phyloP scores from a whole-genome alignment of 2,329 filamentous ascomycete species.

The Geosmithia morbida region DNA sequence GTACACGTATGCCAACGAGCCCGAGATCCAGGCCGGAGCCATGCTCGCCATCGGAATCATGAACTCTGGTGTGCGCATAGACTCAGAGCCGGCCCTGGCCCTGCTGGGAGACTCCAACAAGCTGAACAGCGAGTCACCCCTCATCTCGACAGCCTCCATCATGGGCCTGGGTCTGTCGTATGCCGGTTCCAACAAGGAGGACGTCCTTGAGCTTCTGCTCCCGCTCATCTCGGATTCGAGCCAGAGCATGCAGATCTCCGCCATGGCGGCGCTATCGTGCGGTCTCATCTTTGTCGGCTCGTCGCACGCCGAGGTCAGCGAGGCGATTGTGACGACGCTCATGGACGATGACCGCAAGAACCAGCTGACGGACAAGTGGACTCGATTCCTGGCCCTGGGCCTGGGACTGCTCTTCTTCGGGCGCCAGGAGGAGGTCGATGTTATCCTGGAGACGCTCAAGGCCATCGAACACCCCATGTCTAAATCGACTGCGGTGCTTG shows the following conservation, averaged over 20 bases:
- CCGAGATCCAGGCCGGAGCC: slow-evolving; percentile 75
- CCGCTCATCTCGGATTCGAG: slow-evolving; percentile 77
- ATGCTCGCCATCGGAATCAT: slow-evolving; percentile 90
- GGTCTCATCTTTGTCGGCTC: slow-evolving; percentile 90
- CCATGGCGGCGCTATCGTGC: slow-evolving; percentile 84
- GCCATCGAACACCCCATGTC: slow-evolving; percentile 95
- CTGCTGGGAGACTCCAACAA: slow-evolving; percentile 70
- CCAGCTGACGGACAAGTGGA: slow-evolving; percentile 96
- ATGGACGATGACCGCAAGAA: slow-evolving; percentile 85
- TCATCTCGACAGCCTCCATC: slow-evolving; percentile 71
- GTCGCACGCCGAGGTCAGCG: slow-evolving; percentile 77
- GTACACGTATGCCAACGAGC: slow-evolving; percentile 75
- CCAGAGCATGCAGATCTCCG: slow-evolving; percentile 87
- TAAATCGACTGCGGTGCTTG: slow-evolving; percentile 85
- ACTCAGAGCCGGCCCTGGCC: slow-evolving; percentile 81
- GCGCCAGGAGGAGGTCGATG: slow-evolving; percentile 95
- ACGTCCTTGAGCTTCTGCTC: slow-evolving; percentile 70
- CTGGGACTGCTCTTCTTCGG: slow-evolving; percentile 92
- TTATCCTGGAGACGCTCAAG: slow-evolving; percentile 91
- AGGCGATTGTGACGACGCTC: slow-evolving; percentile 82
- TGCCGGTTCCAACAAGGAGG: slow-evolving; percentile 84
- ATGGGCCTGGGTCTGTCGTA: slow-evolving; percentile 95
- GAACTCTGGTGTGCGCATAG: slow-evolving; percentile 80
- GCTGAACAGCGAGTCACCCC: slow-evolving; percentile 61
- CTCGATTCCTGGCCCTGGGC: slow-evolving; percentile 87